These are phyloP conservation scores for Amaranthus cruentus DNA, from an alignment of 148 eudicot species.

Conservation along the genomic window DNA sequence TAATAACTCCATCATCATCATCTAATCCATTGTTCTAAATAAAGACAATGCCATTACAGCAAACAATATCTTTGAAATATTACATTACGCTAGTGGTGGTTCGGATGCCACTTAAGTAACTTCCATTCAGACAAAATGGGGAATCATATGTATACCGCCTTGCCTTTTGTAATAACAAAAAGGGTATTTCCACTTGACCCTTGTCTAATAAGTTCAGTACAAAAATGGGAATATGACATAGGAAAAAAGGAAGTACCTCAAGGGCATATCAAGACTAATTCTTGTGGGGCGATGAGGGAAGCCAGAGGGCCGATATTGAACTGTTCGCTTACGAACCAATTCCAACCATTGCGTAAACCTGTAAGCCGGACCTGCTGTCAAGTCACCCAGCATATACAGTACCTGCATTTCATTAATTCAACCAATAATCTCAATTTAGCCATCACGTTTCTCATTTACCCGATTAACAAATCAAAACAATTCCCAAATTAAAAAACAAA, in stretches of 20 bases:
- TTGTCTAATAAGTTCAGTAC: not conserved
- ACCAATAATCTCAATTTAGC: not conserved
- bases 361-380: constrained; percentile 71
- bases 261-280: constrained; percentile 38
- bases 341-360: constrained; percentile 93
- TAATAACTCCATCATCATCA: not conserved
- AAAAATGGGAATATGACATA: not conserved
- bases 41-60: not conserved
- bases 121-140: too few relatives aligned
- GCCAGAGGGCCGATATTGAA: constrained; percentile 56
- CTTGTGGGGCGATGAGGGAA: constrained; percentile 59
- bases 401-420: constrained; percentile 48
- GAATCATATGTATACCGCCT: too few relatives aligned
- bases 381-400: constrained; percentile 92
- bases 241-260: constrained; percentile 43
- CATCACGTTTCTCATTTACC: not conserved
- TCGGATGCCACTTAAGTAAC: too few relatives aligned
- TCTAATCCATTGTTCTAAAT: not conserved
- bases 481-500: not conserved
- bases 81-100: too few relatives aligned
- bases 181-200: not conserved
- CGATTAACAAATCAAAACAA: not conserved
- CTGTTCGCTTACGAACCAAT: constrained; percentile 82
- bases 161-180: not conserved
- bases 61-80: not conserved